Evolutionary conservation across 345 rosid species (phyloP).

Genomic region (Gossypium sturtianum): DNA sequence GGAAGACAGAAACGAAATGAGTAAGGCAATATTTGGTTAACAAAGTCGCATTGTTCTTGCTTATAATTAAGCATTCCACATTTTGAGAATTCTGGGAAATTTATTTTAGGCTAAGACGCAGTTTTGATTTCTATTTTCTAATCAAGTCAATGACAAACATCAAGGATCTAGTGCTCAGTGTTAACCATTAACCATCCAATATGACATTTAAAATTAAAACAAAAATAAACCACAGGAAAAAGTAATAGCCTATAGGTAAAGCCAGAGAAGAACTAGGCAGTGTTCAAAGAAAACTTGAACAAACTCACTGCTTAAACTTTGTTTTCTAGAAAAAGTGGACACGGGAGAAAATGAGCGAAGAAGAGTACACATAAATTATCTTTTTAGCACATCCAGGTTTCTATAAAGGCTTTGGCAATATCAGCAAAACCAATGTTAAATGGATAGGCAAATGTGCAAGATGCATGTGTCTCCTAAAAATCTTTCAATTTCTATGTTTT

Average conservation of each 20-base stretch:
- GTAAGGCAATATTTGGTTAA: neutral
- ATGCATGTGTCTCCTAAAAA: neutral
- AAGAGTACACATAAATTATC: neutral
- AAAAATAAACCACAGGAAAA: neutral
- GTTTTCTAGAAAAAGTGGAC: neutral
- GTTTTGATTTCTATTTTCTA: neutral
- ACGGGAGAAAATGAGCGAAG: neutral
- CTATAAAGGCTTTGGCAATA: neutral
- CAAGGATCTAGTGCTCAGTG: neutral
- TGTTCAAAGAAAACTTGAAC: neutral
- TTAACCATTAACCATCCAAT: neutral
- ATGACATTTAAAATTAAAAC: neutral
- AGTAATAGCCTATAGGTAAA: neutral
- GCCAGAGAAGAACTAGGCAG: neutral
- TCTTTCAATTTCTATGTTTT: neutral
- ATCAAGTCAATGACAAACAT: neutral
- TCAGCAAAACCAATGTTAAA: neutral
- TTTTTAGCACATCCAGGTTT: neutral
- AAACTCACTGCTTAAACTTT: neutral
- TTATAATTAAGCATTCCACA: neutral
- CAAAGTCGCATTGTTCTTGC: neutral
- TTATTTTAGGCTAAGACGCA: slow-evolving; percentile 4
- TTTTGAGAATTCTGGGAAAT: neutral
- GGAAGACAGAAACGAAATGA: neutral
- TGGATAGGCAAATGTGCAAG: neutral